Evolutionary conservation across 2,329 filamentous ascomycete genomes (phyloP).

Genomic region (Talaromyces sp.): DNA sequence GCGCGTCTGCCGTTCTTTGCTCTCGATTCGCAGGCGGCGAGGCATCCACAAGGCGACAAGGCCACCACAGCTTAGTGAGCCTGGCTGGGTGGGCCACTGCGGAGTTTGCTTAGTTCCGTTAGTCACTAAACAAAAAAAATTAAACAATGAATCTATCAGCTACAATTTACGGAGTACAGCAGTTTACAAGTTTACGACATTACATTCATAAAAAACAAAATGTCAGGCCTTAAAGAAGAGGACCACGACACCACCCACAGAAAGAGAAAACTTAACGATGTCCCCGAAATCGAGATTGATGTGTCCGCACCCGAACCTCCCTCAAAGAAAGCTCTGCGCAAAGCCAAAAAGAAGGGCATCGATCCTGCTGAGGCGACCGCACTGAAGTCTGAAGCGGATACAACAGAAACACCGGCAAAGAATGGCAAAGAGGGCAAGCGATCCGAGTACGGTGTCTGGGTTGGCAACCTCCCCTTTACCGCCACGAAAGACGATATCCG

Average conservation of each 20-base stretch:
- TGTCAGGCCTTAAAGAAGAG: conserved; percentile 26
- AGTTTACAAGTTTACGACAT: background rate
- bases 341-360: conserved; percentile 65
- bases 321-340: conserved; percentile 87
- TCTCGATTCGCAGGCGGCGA: conserved; percentile 6
- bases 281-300: conserved; percentile 76
- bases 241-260: conserved; percentile 34
- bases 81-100: conserved; percentile 2
- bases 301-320: conserved; percentile 83
- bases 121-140: conserved; percentile 2
- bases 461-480: conserved; percentile 88
- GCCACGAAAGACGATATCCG: conserved; percentile 69
- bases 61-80: conserved; percentile 2
- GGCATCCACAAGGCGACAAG: background rate
- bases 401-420: conserved; percentile 22
- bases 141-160: background rate
- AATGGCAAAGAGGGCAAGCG: conserved; percentile 43
- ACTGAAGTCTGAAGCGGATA: conserved; percentile 36
- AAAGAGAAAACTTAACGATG: conserved; percentile 64
- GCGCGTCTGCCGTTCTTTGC: background rate
- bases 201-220: conserved; percentile 16
- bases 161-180: background rate
- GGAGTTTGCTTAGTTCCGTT: background rate
- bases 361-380: conserved; percentile 16
- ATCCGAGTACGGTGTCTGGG: conserved; percentile 85